Base-by-base conservation (phyloP, 345 rosid genomes). In the Corymbia maculata region DNA sequence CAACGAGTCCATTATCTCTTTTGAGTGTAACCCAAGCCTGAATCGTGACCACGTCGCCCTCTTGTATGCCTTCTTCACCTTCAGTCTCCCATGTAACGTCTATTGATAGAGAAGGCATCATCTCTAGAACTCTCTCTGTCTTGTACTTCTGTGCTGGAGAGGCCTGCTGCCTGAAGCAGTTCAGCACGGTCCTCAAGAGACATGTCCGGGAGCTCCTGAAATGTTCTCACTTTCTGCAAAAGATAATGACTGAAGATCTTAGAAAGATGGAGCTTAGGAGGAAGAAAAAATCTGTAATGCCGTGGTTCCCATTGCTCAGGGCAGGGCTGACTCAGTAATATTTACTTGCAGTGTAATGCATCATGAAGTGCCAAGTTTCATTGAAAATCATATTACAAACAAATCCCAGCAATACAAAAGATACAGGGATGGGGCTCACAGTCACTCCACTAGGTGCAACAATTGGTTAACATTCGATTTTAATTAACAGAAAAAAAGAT, bases 21-120 rank as follows among this genome's bases (percentile, higher is more conserved):
- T 93, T 92, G 51, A 98, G 96, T 24, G 95, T 92, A 51, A 97
- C 92, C 99, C 99, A 97, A 85, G 98, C 98, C 89, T 98, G 97
- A 88, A 96, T 51, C 28, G 98, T 96, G 52, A 97, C 96, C 6
- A 94, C 89, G 85, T 98, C 99, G 21, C 98, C 99, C 93, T 98
- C 99, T 89, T 97, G 99, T 55, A 98, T 93, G 55, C 99, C 98
- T 87, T 98, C 99, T 91, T 98, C 99, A 57, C 99, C 99, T 89
- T 97, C 99, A 30, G 98, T 98, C 92, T 97, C 98, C 17, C 97
- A 98, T 68, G 93, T 95, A 86, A 94, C 94, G 85, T 96, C 99
- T 26, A 97, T 59, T 52, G 95, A 92, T 88, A 97, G 85, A 28
- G 98, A 95, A 86, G 99, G 99, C 97, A 97, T 94, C 98, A 97